Conservation (phyloP, 2,329 filamentous ascomycete species). For the Aureobasidium namibiae region DNA sequence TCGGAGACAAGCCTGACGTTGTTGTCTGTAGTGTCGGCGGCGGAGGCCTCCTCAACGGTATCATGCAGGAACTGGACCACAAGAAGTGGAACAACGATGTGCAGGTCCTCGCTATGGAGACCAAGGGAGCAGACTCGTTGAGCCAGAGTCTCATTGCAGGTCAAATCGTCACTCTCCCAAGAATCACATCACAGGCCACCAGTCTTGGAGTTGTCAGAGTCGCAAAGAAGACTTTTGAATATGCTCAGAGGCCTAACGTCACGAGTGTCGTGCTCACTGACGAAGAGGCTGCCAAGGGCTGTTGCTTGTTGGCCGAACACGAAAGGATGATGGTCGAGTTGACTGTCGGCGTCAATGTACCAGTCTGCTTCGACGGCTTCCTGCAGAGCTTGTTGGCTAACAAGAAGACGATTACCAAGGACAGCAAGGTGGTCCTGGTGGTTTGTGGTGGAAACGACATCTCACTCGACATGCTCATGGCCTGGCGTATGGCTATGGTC, state of each 20-base stretch:
- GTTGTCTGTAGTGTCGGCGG: conserved; percentile 74
- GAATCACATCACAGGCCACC: conserved; percentile 68
- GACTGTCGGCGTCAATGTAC: conserved; percentile 75
- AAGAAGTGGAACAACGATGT: conserved; percentile 26
- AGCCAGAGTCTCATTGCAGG: conserved; percentile 51
- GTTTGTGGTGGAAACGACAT: conserved; percentile 64
- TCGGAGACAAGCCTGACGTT: conserved; percentile 50
- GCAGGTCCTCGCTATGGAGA: conserved; percentile 66
- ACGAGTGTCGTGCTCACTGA: conserved; percentile 60
- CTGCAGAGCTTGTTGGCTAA: conserved; percentile 49
- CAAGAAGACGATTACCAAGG: conserved; percentile 50
- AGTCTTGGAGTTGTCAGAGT: conserved; percentile 67
- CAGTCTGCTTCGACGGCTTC: conserved; percentile 55
- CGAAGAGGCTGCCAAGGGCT: conserved; percentile 72
- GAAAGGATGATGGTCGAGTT: conserved; percentile 74
- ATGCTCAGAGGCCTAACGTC: conserved; percentile 42
- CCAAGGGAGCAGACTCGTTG: conserved; percentile 63
- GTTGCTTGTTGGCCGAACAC: conserved; percentile 71
- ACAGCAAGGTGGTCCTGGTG: conserved; percentile 70
- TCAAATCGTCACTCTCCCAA: conserved; percentile 50
- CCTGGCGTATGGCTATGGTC: conserved; percentile 34
- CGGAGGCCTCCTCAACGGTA: conserved; percentile 71
- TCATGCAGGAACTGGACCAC: conserved; percentile 60
- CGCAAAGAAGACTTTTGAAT: conserved; percentile 57
- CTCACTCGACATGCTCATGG: conserved; percentile 41